Evolutionary conservation across 2,329 filamentous ascomycete genomes (phyloP), one percentile per base, ranked within the genome.

Genomic region (Fonsecaea monophora): DNA sequence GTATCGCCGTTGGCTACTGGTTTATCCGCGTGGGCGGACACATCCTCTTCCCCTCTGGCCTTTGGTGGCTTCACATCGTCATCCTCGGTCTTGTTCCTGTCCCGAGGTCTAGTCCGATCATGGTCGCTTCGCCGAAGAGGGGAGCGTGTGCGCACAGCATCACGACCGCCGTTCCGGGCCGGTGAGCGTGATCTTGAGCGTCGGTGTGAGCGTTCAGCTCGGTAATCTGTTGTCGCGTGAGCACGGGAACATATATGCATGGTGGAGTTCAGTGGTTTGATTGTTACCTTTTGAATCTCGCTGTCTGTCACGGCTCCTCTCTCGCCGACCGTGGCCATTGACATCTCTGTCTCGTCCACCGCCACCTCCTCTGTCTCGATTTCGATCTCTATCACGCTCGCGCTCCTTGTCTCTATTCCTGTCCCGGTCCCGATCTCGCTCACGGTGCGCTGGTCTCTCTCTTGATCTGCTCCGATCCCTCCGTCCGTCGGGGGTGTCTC

Each of bases 391-490:
- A 9, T 60, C 57, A 7, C 57, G 9, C 10, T 60, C 57, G 1
- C 57, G 42, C 9, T 53, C 37, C 37, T 25, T 32, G 50, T 56
- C 60, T n/a, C 50, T 55, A n/a, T 68, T 48, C 37, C 60, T 12
- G 38, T 68, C 71, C 53, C 71, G 62, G 56, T 78, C 78, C 10
- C 66, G 64, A 10, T 68, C 64, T 1, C 70, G 68, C 40, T 72
- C 65, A 10, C 61, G 62, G 50, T 66, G 56, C 32, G 61, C 74
- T 63, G 61, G 74, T 63, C 78, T 75, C 64, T 82, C 80, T 68
- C 78, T 76, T 42, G 81, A 83, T 71, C 78, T 76, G 72, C 79
- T 82, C 63, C 78, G 75, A 48, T 82, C 79, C 68, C 77, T 74
- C 61, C 79, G 75, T 70, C 77, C 78, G 35, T 80, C 78, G n/a